Conservation (phyloP, 345 rosid genomes). For the Citrus reticulata region DNA sequence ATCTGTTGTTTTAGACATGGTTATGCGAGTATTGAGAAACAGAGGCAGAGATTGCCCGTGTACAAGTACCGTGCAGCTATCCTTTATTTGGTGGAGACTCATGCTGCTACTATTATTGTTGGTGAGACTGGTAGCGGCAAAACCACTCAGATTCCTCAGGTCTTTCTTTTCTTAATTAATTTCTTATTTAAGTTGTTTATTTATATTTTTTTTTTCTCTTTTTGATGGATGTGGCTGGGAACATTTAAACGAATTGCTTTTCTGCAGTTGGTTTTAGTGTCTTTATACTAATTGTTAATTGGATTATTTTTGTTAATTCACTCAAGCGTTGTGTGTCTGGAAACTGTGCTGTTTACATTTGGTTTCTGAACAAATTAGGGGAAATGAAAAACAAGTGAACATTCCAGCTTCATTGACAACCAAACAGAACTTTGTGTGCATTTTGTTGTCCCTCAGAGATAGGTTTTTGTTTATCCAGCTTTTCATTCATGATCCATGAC, state of each 20-base stretch:
- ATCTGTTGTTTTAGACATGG: conserved; percentile 42
- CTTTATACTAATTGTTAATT: neutral
- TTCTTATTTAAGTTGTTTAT: neutral
- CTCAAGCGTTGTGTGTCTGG: neutral
- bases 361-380: neutral
- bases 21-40: conserved; percentile 68
- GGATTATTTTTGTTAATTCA: neutral
- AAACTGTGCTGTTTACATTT: neutral
- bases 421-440: neutral
- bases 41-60: conserved; percentile 87
- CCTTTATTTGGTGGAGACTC: conserved; percentile 82
- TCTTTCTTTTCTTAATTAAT: conserved; percentile 8
- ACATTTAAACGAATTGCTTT: neutral
- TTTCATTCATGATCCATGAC: neutral
- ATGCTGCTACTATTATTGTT: conserved; percentile 85
- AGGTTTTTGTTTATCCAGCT: neutral
- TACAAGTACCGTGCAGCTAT: conserved; percentile 76
- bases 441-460: neutral
- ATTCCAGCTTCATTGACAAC: neutral
- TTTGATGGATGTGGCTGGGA: neutral
- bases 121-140: conserved; percentile 99
- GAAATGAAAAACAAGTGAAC: neutral
- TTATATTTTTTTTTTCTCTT: neutral
- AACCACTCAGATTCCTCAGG: conserved; percentile 98
- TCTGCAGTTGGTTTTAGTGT: neutral